Percentiles rank a stretch among this genome's conserved stretches.
Conservation (phyloP, 768 basidiomycete species). For the Cubamyces lactineus region DNA sequence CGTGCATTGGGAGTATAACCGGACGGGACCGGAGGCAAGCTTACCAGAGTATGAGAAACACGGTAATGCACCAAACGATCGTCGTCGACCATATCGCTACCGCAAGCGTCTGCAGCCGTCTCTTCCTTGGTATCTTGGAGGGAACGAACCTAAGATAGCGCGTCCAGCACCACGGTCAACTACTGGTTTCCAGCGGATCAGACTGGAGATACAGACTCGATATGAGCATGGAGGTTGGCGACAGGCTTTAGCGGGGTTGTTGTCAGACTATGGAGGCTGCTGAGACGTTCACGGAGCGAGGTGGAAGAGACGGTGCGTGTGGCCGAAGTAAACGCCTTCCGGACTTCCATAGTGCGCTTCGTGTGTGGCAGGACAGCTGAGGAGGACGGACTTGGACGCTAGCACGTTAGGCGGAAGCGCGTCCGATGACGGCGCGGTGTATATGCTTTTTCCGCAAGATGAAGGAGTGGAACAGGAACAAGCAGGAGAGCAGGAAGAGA, state of each 20-base stretch:
- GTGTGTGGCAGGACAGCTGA: neutral
- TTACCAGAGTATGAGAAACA: conserved; percentile 85
- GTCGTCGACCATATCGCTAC: conserved; percentile 89
- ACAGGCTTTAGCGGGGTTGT: conserved; percentile 65
- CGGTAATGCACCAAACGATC: conserved; percentile 64
- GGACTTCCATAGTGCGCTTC: conserved; percentile 37
- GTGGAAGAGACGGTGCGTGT: conserved; percentile 61
- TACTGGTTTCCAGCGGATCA: neutral
- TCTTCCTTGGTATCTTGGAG: conserved; percentile 79
- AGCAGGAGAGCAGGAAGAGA: neutral
- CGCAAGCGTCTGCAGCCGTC: conserved; percentile 85
- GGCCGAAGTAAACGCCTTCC: conserved; percentile 38
- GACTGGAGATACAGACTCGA: conserved; percentile 54
- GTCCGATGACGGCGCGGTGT: too few relatives aligned
- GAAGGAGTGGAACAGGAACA: neutral
- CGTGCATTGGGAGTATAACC: neutral
- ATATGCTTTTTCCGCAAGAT: neutral
- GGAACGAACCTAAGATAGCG: conserved; percentile 70
- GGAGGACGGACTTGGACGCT: neutral
- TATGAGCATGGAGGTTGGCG: conserved; percentile 68
- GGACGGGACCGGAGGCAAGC: conserved; percentile 32
- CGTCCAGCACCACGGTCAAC: neutral
- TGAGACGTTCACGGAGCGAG: conserved; percentile 62
- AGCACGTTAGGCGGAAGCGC: neutral
- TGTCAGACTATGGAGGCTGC: conserved; percentile 50